Evolutionary conservation across 345 rosid genomes (phyloP).

Genomic region (Balakata baccata): DNA sequence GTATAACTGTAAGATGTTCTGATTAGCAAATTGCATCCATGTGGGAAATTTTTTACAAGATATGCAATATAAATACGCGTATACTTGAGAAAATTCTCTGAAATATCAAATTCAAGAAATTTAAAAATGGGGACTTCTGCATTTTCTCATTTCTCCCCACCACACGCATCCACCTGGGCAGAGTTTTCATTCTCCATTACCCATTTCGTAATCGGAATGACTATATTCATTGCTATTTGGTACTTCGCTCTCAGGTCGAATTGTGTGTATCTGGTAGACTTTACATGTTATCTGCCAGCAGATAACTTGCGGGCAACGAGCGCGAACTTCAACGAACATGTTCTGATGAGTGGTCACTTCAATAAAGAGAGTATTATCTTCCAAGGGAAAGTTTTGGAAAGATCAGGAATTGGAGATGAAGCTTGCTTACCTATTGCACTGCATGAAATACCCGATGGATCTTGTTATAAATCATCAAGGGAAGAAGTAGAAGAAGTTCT

Average conservation of each 20-base stretch:
- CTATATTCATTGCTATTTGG: constrained; percentile 16
- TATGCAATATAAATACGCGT: background rate
- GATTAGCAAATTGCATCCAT: background rate
- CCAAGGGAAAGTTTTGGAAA: constrained; percentile 42
- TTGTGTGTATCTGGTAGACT: constrained; percentile 54
- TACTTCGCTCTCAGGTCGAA: constrained; percentile 28
- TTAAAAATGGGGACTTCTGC: constrained; percentile 13
- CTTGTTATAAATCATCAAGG: constrained; percentile 25
- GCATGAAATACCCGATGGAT: constrained; percentile 41
- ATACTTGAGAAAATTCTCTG: no score
- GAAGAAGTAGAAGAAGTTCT: constrained; percentile 49
- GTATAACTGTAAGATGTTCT: background rate
- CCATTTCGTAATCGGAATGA: constrained; percentile 20
- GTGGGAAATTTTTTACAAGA: background rate
- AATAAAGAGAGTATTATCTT: constrained; percentile 40
- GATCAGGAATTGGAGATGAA: constrained; percentile 61
- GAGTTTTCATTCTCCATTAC: constrained; percentile 13
- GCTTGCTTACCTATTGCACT: constrained; percentile 39
- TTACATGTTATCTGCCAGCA: constrained; percentile 48
- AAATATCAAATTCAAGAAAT: constrained; percentile 4
- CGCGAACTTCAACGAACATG: constrained; percentile 43
- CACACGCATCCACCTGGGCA: constrained; percentile 15
- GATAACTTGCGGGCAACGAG: constrained; percentile 38
- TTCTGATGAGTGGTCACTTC: constrained; percentile 16
- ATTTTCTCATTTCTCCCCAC: constrained; percentile 23